Base-by-base conservation (phyloP, 345 rosid genomes). In the Citrus medica region DNA sequence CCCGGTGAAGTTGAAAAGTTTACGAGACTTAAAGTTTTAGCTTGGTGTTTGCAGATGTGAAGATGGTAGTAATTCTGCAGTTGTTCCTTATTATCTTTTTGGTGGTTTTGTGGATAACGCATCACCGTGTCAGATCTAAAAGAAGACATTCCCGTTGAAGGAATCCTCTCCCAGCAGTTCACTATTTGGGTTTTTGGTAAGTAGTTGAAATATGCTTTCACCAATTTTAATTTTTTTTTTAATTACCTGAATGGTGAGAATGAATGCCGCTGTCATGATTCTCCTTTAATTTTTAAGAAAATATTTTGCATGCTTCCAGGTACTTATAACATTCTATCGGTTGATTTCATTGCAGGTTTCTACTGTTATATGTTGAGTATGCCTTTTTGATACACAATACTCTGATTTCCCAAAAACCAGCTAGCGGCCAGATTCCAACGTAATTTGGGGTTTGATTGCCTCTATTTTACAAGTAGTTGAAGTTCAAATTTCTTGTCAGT, bases 21-120 rank as follows among this genome's bases (percentile, higher is more conserved):
- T 12, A 55, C 72, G 37, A 76, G 17, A 76, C 32, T 79, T 16
- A 37, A 37, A 53, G 62, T 62, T 79, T 51, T n/a, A 65, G 27
- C 70, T 83, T 79, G 71, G 55, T 84, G 53, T 60, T 84, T 81
- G 46, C 88, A 93, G 98, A 90, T 78, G 74, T 93, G 91, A 88
- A 86, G 95, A 73, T 84, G 62, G 37, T 87, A 74, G 76, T 83
- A 32, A 64, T 85, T 67, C 70, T 85, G 10, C 93, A 91, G 75
- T 53, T 72, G 72, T 75, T 83, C 61, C 63, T 91, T 14, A 24
- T 86, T 58, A 77, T 78, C 56, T 78, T 82, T 61, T 82, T 85
- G 81, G 75, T 84, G 64, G 69, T 83, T 16, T 60, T 77, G 60
- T 42, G 81, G 33, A 61, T 74, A 76, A 79, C 42, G 40, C 58